Percentiles rank a stretch among this genome's conserved stretches.
These are phyloP conservation scores for Lyophyllum semitale DNA, from an alignment of 768 basidiomycete genomes.

Conservation along the genomic window DNA sequence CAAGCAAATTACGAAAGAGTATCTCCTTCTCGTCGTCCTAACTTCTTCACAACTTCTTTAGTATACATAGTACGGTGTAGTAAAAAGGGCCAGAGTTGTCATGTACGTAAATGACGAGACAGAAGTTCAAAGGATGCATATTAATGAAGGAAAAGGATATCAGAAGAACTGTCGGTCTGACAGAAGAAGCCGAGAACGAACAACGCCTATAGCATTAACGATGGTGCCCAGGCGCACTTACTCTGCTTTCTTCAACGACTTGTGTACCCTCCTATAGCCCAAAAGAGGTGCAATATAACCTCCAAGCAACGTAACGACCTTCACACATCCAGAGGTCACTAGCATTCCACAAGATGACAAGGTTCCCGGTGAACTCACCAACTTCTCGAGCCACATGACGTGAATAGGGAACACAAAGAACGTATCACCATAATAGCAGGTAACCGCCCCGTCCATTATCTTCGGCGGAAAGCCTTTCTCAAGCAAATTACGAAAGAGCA, in stretches of 20 bases:
- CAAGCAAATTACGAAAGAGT: slow-evolving; percentile 33
- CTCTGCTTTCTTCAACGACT: neutral
- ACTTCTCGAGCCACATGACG: slow-evolving; percentile 28
- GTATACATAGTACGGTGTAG: neutral
- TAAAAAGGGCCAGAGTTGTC: too few species aligned
- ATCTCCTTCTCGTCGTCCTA: slow-evolving; percentile 34
- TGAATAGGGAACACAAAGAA: slow-evolving; percentile 25
- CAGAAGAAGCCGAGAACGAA: too few species aligned
- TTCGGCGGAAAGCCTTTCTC: slow-evolving; percentile 15
- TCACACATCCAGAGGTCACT: neutral
- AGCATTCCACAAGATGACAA: neutral
- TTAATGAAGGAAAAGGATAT: too few species aligned
- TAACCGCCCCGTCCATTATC: slow-evolving; percentile 21
- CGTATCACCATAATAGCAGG: slow-evolving; percentile 29
- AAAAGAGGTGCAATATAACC: slow-evolving; percentile 16
- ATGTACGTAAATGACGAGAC: too few species aligned
- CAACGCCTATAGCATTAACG: too few species aligned
- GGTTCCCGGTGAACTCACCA: slow-evolving; percentile 18
- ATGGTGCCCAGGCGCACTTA: too few species aligned
- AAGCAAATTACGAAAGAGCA: slow-evolving; percentile 34
- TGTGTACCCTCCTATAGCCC: neutral
- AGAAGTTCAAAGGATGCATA: too few species aligned
- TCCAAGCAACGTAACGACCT: slow-evolving; percentile 30
- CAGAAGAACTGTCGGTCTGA: too few species aligned
- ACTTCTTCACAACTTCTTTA: neutral